phyloP scores from a whole-genome alignment of 768 basidiomycete species.

The Mycena albidolilacea region DNA sequence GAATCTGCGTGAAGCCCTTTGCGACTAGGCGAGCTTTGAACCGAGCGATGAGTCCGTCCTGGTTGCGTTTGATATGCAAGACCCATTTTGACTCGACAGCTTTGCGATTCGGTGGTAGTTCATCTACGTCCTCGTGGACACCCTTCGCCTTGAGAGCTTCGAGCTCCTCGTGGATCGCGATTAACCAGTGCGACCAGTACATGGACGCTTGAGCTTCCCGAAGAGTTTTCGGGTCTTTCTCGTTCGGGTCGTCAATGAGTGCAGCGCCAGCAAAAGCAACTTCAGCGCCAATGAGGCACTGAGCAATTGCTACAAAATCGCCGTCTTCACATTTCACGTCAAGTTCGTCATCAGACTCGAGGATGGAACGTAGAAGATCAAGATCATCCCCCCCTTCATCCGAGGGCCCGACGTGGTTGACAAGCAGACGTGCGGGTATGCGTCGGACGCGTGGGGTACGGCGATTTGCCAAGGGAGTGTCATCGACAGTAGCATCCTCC shows the following conservation, averaged over 20 bases:
- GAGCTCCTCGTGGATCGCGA: slow-evolving; percentile 40
- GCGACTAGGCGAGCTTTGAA: slow-evolving; percentile 23
- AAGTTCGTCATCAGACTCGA: slow-evolving; percentile 25
- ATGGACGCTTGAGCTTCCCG: slow-evolving; percentile 43
- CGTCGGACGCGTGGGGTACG: too few species aligned
- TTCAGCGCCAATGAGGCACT: slow-evolving; percentile 20
- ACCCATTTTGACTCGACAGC: slow-evolving; percentile 36
- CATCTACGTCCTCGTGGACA: slow-evolving; percentile 39
- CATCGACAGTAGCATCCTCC: too few species aligned
- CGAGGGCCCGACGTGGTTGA: slow-evolving; percentile 9
- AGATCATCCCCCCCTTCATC: slow-evolving; percentile 26
- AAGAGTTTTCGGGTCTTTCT: slow-evolving; percentile 30
- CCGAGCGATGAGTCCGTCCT: slow-evolving; percentile 17
- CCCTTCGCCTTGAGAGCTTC: slow-evolving; percentile 42
- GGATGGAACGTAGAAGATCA: slow-evolving; percentile 22
- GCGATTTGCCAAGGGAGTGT: too few species aligned
- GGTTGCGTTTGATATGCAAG: slow-evolving; percentile 33
- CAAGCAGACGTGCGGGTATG: too few species aligned
- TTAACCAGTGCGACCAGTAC: slow-evolving; percentile 37
- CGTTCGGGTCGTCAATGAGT: slow-evolving; percentile 33
- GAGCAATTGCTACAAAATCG: slow-evolving; percentile 6
- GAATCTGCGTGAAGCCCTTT: slow-evolving; percentile 45
- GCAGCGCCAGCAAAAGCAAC: slow-evolving; percentile 27
- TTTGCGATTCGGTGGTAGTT: slow-evolving; percentile 33
- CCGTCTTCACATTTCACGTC: slow-evolving; percentile 18